These are phyloP conservation scores for Cystofilobasidium bisporidii DNA, from an alignment of 768 basidiomycete species.

Conservation along the genomic window DNA sequence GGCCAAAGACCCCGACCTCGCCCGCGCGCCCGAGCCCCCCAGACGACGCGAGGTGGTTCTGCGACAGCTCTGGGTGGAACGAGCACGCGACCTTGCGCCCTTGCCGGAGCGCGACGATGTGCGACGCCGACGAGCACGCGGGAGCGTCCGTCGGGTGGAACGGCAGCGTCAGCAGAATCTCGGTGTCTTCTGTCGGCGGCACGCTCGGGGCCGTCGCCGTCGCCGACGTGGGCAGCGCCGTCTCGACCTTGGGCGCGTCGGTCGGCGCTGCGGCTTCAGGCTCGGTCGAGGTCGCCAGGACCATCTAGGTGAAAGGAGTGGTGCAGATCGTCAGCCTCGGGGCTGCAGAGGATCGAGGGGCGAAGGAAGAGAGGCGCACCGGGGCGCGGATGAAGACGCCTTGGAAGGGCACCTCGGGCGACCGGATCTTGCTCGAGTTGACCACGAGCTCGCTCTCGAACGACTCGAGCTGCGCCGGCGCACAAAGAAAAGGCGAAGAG, in stretches of 20 bases:
- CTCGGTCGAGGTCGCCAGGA: background rate
- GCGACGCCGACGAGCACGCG: background rate
- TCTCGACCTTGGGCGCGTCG: background rate
- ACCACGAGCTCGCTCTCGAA: slow-evolving; percentile 12
- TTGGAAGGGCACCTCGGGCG: slow-evolving; percentile 15
- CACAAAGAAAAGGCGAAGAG: too few species aligned
- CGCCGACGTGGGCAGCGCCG: background rate
- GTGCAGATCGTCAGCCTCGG: background rate
- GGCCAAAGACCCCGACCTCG: slow-evolving; percentile 3
- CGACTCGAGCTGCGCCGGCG: slow-evolving; percentile 25
- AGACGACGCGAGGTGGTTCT: background rate
- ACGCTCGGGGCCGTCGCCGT: background rate
- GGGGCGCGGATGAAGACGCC: slow-evolving; percentile 28
- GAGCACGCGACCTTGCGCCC: slow-evolving; percentile 21
- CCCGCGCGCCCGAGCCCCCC: background rate
- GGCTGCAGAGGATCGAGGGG: background rate
- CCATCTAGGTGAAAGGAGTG: background rate
- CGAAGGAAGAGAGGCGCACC: background rate
- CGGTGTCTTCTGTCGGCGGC: slow-evolving; percentile 3
- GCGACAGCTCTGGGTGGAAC: slow-evolving; percentile 25
- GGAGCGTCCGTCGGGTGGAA: slow-evolving; percentile 11
- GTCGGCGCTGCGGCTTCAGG: background rate
- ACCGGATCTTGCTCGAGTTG: slow-evolving; percentile 4
- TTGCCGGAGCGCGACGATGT: slow-evolving; percentile 21
- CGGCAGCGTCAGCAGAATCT: slow-evolving; percentile 22